phyloP scores from a whole-genome alignment of 78 protist species.

The Tieghemostelium lacteum region DNA sequence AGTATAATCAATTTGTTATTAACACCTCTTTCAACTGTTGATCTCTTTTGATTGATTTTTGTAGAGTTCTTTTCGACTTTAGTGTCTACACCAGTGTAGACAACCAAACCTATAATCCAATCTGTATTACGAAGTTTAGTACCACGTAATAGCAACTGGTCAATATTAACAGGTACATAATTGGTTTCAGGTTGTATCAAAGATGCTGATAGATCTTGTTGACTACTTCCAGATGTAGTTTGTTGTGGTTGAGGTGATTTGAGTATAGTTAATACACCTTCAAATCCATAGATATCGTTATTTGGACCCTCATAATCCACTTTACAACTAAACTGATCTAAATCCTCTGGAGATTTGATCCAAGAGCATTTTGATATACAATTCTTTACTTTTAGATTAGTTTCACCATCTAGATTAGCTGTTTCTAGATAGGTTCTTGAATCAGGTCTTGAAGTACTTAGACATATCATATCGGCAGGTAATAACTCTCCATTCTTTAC shows the following conservation, averaged over 20 bases:
- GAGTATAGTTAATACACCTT: slow-evolving; percentile 57
- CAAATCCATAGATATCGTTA: slow-evolving; percentile 66
- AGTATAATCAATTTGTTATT: slow-evolving; percentile 48
- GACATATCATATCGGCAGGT: slow-evolving; percentile 73
- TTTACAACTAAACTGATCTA: slow-evolving; percentile 49
- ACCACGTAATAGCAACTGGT: slow-evolving; percentile 41
- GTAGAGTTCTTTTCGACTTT: slow-evolving; percentile 69
- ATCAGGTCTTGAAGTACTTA: slow-evolving; percentile 53
- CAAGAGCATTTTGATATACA: slow-evolving; percentile 23
- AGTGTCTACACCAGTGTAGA: slow-evolving; percentile 94
- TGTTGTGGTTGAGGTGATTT: not conserved
- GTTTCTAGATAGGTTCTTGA: slow-evolving; percentile 88
- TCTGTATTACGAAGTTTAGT: slow-evolving; percentile 90
- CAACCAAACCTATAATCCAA: slow-evolving; percentile 87
- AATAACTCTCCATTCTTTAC: slow-evolving; percentile 56
- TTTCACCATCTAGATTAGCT: slow-evolving; percentile 93
- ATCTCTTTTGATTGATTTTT: slow-evolving; percentile 67
- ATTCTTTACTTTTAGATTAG: slow-evolving; percentile 62
- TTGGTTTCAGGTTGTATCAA: too few species aligned
- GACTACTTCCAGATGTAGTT: not conserved
- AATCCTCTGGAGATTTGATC: slow-evolving; percentile 44
- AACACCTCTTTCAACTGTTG: slow-evolving; percentile 45
- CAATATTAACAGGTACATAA: slow-evolving; percentile 49
- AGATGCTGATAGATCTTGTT: too few species aligned
- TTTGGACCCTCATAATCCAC: slow-evolving; percentile 76